Percentiles rank a stretch among this genome's conserved stretches.
Evolutionary conservation across 805 yeast species (phyloP).

Genomic region (Lachancea dasiensis): DNA sequence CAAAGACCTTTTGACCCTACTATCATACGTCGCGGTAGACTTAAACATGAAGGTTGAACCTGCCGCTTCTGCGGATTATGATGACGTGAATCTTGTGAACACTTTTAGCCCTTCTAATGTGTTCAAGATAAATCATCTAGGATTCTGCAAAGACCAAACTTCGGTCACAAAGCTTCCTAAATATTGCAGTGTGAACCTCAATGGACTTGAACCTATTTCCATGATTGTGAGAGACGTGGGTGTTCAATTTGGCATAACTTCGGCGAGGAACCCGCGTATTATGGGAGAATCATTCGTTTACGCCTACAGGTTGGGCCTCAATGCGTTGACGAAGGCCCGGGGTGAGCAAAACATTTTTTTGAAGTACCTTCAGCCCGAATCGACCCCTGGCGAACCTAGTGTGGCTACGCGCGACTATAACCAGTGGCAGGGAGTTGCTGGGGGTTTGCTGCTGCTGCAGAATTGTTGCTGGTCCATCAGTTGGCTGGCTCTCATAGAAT

Average conservation of each 20-base stretch:
- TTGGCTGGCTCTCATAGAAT: slow-evolving; percentile 3
- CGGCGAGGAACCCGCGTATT: slow-evolving; percentile 18
- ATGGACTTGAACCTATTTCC: slow-evolving; percentile 26
- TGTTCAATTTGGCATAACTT: slow-evolving; percentile 23
- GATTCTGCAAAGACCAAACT: slow-evolving; percentile 24
- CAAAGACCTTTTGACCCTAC: slow-evolving; percentile 22
- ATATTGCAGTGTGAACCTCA: slow-evolving; percentile 20
- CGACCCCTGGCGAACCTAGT: background rate
- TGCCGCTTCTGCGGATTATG: slow-evolving; percentile 12
- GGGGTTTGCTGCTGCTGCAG: slow-evolving; percentile 2
- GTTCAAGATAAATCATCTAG: slow-evolving; percentile 24
- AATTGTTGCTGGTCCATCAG: slow-evolving; percentile 3
- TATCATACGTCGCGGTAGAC: slow-evolving; percentile 29
- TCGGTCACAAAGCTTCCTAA: slow-evolving; percentile 6
- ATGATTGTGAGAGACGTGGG: slow-evolving; percentile 29
- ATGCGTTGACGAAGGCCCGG: slow-evolving; percentile 12
- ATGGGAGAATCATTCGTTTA: slow-evolving; percentile 25
- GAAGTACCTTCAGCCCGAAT: slow-evolving; percentile 12
- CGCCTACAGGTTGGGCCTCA: slow-evolving; percentile 21
- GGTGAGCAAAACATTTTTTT: slow-evolving; percentile 19
- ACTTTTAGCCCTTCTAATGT: slow-evolving; percentile 19
- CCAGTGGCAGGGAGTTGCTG: slow-evolving; percentile 2
- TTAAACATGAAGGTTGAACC: slow-evolving; percentile 10
- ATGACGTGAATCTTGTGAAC: slow-evolving; percentile 26
- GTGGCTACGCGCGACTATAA: background rate